phyloP scores from a whole-genome alignment of 176 grass and related monocot genomes.

The Chrysopogon serrulatus region DNA sequence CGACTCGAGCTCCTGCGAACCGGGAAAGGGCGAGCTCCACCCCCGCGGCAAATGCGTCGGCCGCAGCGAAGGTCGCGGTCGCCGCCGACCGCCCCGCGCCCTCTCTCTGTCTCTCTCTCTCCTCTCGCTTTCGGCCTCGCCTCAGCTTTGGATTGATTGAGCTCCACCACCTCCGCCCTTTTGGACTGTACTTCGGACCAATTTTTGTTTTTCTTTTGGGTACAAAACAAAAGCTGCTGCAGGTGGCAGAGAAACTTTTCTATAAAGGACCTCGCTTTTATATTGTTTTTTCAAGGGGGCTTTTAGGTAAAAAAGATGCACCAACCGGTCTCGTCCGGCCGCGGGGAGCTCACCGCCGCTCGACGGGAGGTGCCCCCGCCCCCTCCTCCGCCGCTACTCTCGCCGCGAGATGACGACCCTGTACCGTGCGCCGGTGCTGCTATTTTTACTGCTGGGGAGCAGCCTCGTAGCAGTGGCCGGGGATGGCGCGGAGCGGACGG shows the following conservation, averaged over 20 bases:
- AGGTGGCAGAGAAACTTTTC: constrained; percentile 2
- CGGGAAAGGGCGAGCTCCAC: constrained; percentile 6
- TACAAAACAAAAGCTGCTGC: constrained; percentile 17
- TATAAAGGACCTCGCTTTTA: neutral
- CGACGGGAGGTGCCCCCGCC: neutral
- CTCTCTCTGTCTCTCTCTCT: neutral
- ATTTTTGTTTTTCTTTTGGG: neutral
- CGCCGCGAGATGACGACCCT: neutral
- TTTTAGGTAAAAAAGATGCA: neutral
- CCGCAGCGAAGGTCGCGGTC: neutral
- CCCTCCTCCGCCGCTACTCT: neutral
- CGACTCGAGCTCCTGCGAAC: neutral
- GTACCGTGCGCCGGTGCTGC: neutral
- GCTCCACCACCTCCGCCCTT: constrained; percentile 16
- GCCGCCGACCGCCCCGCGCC: constrained; percentile 2
- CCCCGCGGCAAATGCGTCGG: neutral
- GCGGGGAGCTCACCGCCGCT: neutral
- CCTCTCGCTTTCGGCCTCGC: neutral
- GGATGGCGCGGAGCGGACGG: neutral
- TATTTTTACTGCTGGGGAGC: neutral
- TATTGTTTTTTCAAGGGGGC: neutral
- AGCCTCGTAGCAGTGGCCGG: neutral
- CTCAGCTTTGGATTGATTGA: neutral
- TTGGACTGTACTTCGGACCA: neutral
- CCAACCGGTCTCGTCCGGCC: neutral